Base-by-base conservation (phyloP, 768 basidiomycete species). In the Terana coerulea region DNA sequence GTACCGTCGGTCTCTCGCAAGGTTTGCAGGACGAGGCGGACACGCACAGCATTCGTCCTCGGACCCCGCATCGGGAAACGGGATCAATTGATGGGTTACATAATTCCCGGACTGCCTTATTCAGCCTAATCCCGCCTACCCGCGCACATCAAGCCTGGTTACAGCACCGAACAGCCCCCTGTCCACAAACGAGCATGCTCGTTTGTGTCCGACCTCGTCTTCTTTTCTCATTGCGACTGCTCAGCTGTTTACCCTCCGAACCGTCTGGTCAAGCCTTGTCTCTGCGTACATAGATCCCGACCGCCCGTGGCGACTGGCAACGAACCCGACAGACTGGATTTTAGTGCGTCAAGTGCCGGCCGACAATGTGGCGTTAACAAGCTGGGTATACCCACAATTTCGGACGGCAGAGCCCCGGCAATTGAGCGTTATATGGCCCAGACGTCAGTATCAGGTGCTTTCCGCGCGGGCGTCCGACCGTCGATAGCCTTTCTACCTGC, bases 321-420 rank as follows among this genome's bases (percentile, higher is more conserved):
- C n/a, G n/a, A n/a, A n/a, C n/a, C n/a, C n/a, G n/a, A n/a, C n/a
- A n/a, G n/a, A n/a, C n/a, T n/a, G n/a, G n/a, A n/a, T n/a, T n/a
- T n/a, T n/a, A n/a, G n/a, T n/a, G n/a, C n/a, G n/a, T 46, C 45
- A 29, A 33, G 34, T 31, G 28, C 14, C 14, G 25, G 29, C 31
- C 45, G 45, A 33, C 30, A 31, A 19, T 30, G 45, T 46, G 45
- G 45, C 45, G 45, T 46, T 40, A n/a, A 21, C 29, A 19, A 17
- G 19, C 45, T 46, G 17, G 9, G 25, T 29, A 15, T n/a, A 12
- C 9, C 11, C 24, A 14, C 45, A 33, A 15, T 33, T 34, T 11
- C 37, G 37, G 37, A n/a, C 45, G 45, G 45, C 45, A 2, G 19
- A 17, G 5, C 30, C 11, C 21, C 45, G 30, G 45, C 44, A 46